A percentile compares a stretch with the other conserved stretches of the same genome.
Conservation (phyloP, 495 filamentous ascomycete species). For the Aspergillus homomorphus region DNA sequence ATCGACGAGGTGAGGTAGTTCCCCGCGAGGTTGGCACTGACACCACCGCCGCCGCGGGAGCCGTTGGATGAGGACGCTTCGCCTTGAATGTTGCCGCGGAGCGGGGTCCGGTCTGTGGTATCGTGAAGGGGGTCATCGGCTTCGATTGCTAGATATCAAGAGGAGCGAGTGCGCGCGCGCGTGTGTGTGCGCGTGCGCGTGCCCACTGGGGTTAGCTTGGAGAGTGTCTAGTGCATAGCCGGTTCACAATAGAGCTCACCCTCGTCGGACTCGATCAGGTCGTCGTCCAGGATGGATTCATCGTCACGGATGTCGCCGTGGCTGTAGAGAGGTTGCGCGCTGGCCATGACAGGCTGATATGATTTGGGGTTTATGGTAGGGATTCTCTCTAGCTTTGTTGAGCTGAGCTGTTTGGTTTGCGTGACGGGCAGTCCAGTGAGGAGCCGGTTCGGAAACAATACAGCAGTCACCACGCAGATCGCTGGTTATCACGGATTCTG, state of each 20-base stretch:
- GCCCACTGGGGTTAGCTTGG: neutral
- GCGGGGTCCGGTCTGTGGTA: constrained; percentile 66
- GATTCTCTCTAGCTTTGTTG: no score
- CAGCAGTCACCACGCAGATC: no score
- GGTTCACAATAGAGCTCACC: constrained; percentile 59
- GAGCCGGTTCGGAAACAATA: constrained; percentile 6
- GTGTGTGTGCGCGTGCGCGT: neutral
- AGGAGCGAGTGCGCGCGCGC: no score
- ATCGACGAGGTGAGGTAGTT: constrained; percentile 83
- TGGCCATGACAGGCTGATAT: constrained; percentile 39
- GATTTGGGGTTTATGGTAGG: constrained; percentile 10
- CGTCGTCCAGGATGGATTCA: constrained; percentile 74
- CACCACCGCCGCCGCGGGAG: constrained; percentile 38
- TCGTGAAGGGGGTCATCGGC: constrained; percentile 84
- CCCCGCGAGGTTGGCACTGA: constrained; percentile 31
- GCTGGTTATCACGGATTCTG: constrained; percentile 11
- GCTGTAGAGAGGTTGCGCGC: constrained; percentile 37
- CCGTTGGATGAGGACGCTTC: constrained; percentile 33
- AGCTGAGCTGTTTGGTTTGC: constrained; percentile 3
- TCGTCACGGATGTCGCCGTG: constrained; percentile 44
- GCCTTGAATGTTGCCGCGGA: constrained; percentile 76
- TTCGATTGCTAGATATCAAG: constrained; percentile 61
- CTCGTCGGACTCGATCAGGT: constrained; percentile 95
- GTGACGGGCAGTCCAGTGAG: constrained; percentile 6
- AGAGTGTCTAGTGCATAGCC: neutral